These are phyloP conservation scores for Entrophospora sp. DNA, from an alignment of 192 early-diverging fungal genomes.

Conservation along the genomic window DNA sequence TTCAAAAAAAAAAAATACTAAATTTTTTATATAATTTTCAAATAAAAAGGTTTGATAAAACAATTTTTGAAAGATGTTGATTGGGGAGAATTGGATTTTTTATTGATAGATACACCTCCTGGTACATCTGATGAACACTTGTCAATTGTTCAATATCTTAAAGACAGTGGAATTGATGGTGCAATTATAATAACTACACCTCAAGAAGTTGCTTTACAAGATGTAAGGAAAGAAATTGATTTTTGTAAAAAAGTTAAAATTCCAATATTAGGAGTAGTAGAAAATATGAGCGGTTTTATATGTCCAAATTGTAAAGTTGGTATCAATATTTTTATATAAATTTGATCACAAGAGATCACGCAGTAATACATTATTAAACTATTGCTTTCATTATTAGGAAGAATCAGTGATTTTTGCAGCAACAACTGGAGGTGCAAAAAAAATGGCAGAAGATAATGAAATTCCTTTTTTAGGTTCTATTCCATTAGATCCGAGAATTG, in stretches of 20 bases:
- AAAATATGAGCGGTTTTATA: slow-evolving; percentile 97
- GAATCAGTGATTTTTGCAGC: slow-evolving; percentile 70
- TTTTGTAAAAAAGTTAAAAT: slow-evolving; percentile 91
- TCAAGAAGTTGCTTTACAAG: slow-evolving; percentile 77
- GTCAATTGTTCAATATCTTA: slow-evolving; percentile 71
- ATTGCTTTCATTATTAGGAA: slow-evolving; percentile 22
- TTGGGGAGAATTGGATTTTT: slow-evolving; percentile 84
- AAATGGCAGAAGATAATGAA: slow-evolving; percentile 54
- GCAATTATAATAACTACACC: slow-evolving; percentile 91
- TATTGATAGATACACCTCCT: slow-evolving; percentile 94
- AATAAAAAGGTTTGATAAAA: slow-evolving; percentile 66
- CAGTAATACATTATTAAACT: neutral
- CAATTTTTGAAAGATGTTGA: slow-evolving; percentile 95
- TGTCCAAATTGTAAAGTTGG: slow-evolving; percentile 74
- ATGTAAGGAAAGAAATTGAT: slow-evolving; percentile 97
- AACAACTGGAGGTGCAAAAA: slow-evolving; percentile 64
- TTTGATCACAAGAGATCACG: no score
- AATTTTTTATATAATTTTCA: neutral
- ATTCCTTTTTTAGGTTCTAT: slow-evolving; percentile 52
- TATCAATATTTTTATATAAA: neutral
- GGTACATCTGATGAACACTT: slow-evolving; percentile 97
- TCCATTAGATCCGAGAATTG: slow-evolving; percentile 20
- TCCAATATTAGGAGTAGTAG: slow-evolving; percentile 84
- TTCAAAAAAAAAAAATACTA: neutral
- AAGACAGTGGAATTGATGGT: slow-evolving; percentile 70